A percentile compares a stretch with the other conserved stretches of the same genome.
These are phyloP conservation scores for Arthrobotrys pseudoclavata DNA, from an alignment of 2,329 filamentous ascomycete genomes.

Conservation along the genomic window DNA sequence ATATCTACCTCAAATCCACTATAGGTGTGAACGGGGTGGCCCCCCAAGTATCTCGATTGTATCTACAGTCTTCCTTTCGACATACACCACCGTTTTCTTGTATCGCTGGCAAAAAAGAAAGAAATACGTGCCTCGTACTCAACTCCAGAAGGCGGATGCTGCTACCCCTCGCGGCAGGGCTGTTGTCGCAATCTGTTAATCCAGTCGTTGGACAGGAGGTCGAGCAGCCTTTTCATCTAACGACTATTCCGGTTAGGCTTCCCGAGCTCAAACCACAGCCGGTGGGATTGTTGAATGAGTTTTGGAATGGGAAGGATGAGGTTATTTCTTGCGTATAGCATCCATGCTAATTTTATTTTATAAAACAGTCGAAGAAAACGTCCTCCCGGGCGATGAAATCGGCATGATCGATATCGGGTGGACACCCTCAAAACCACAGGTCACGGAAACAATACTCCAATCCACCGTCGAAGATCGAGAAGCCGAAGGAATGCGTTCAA, in stretches of 20 bases:
- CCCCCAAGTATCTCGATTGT: background rate
- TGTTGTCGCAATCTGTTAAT: background rate
- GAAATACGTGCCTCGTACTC: slow-evolving; percentile 24
- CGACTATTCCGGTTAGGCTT: background rate
- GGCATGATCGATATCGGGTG: slow-evolving; percentile 35
- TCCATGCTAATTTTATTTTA: background rate
- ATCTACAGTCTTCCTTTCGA: background rate
- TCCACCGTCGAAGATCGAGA: background rate
- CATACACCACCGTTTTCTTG: background rate
- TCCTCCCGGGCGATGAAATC: slow-evolving; percentile 1
- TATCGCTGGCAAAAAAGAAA: background rate
- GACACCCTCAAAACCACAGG: background rate
- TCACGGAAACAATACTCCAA: background rate
- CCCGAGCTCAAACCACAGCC: background rate
- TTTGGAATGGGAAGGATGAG: background rate
- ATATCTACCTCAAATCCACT: slow-evolving; percentile 12
- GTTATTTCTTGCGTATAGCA: no score
- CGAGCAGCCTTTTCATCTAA: slow-evolving; percentile 26
- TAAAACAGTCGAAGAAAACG: slow-evolving; percentile 34
- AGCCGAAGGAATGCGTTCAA: background rate
- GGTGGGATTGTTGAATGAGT: slow-evolving; percentile 6
- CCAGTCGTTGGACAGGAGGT: slow-evolving; percentile 9
- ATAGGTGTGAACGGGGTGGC: background rate
- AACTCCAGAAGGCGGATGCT: slow-evolving; percentile 13
- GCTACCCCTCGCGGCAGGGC: background rate